These are phyloP conservation scores for Kodamaea alishanica DNA, from an alignment of 1,139 yeast species.

Conservation along the genomic window DNA sequence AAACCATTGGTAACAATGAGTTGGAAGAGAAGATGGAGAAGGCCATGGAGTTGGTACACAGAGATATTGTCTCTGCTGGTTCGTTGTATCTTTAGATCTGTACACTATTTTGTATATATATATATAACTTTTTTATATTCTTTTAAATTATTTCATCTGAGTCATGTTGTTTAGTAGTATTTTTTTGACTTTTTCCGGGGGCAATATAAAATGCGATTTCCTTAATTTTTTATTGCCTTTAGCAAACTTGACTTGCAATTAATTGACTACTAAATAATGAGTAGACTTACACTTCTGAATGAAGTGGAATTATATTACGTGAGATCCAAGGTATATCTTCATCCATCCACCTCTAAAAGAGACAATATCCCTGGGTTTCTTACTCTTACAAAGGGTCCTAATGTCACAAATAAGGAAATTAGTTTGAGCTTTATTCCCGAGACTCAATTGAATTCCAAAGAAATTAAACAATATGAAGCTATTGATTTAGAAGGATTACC, in stretches of 20 bases:
- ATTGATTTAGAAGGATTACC: conserved; percentile 44
- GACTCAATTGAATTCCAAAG: conserved; percentile 44
- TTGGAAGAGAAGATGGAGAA: conserved; percentile 86
- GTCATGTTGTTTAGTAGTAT: neutral
- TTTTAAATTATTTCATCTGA: neutral
- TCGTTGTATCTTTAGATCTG: conserved; percentile 64
- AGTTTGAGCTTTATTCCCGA: conserved; percentile 79
- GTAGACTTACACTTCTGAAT: conserved; percentile 12
- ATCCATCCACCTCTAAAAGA: conserved; percentile 66
- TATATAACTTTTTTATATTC: neutral
- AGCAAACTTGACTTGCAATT: neutral
- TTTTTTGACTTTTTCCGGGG: neutral
- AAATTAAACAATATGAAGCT: conserved; percentile 44
- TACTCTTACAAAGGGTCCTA: conserved; percentile 56
- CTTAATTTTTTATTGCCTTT: neutral
- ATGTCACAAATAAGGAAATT: conserved; percentile 53
- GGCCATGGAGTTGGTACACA: conserved; percentile 78
- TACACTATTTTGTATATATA: neutral
- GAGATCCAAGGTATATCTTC: conserved; percentile 74
- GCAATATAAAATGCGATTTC: neutral
- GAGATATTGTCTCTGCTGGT: conserved; percentile 96
- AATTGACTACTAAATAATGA: neutral
- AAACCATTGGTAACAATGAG: conserved; percentile 84
- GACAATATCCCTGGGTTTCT: conserved; percentile 82
- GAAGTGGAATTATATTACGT: conserved; percentile 48